Percentiles rank a stretch among this genome's conserved stretches.
Conservation (phyloP, 805 yeast genomes). For the Kuraishia molischiana region DNA sequence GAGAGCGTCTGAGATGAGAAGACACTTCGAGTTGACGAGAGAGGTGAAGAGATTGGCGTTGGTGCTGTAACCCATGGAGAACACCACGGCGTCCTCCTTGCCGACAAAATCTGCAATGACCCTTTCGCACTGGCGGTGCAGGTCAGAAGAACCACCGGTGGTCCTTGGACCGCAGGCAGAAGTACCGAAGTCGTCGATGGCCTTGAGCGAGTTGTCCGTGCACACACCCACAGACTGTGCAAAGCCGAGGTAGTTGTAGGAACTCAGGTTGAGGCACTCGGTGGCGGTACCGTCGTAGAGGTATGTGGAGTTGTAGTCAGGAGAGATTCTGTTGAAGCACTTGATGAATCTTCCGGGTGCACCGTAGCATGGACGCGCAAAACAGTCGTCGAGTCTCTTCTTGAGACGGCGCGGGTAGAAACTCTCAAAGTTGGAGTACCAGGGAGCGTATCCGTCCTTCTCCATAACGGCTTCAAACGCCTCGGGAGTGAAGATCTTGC, state of each 20-base stretch:
- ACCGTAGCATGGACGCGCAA: conserved; percentile 92
- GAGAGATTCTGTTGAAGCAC: conserved; percentile 70
- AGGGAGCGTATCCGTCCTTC: conserved; percentile 88
- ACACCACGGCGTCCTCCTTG: conserved; percentile 76
- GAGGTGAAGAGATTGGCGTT: conserved; percentile 83
- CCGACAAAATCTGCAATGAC: conserved; percentile 82
- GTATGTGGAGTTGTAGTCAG: conserved; percentile 54
- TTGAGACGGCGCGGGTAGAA: conserved; percentile 91
- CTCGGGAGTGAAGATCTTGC: conserved; percentile 60
- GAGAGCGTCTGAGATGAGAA: conserved; percentile 87
- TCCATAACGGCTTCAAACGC: conserved; percentile 60
- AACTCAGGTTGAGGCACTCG: conserved; percentile 76
- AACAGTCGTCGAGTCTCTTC: conserved; percentile 86
- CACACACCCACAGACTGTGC: conserved; percentile 93
- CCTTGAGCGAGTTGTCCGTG: conserved; percentile 63
- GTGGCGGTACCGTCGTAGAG: conserved; percentile 67
- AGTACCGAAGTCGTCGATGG: conserved; percentile 63
- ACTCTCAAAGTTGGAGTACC: conserved; percentile 88
- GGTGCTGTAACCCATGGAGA: conserved; percentile 94
- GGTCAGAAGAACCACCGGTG: conserved; percentile 63
- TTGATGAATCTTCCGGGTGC: conserved; percentile 91
- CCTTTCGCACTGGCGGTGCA: conserved; percentile 66
- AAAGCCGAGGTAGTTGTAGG: conserved; percentile 93
- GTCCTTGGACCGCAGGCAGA: conserved; percentile 73
- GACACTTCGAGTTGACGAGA: conserved; percentile 75